Conservation (phyloP, 2,329 filamentous ascomycete species). For the Phoma sp. region DNA sequence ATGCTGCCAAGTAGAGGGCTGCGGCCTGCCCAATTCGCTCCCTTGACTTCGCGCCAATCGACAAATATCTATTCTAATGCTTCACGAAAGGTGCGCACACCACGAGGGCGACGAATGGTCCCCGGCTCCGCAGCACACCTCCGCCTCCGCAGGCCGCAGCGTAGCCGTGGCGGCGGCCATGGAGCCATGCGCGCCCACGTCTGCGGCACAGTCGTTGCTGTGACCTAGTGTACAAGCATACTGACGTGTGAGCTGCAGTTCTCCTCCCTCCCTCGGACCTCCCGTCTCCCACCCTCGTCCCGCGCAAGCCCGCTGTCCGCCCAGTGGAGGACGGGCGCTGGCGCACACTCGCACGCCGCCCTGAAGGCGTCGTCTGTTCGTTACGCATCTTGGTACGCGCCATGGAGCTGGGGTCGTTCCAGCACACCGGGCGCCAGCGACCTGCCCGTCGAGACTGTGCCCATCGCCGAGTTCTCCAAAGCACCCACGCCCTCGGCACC, state of each 20-base stretch:
- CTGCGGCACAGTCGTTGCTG: constrained; percentile 3
- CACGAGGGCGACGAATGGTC: not conserved
- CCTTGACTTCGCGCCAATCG: constrained; percentile 32
- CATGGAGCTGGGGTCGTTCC: constrained; percentile 44
- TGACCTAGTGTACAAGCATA: not conserved
- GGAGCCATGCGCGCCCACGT: constrained; percentile 4
- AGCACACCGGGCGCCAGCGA: constrained; percentile 27
- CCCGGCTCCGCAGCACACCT: not conserved
- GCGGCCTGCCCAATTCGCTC: constrained; percentile 42
- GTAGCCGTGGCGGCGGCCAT: constrained; percentile 1
- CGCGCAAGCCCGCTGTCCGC: constrained; percentile 36
- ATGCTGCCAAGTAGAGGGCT: constrained; percentile 59
- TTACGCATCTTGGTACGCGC: constrained; percentile 45
- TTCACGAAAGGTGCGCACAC: constrained; percentile 44
- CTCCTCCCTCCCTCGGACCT: constrained; percentile 38
- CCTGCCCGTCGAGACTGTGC: constrained; percentile 23
- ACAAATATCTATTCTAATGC: constrained; percentile 27
- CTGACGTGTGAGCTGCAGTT: constrained; percentile 30
- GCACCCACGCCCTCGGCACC: constrained; percentile 11
- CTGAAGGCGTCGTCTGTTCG: constrained; percentile 35
- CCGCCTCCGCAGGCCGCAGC: constrained; percentile 14
- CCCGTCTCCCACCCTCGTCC: constrained; percentile 25
- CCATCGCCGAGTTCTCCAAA: constrained; percentile 31
- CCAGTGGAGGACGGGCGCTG: constrained; percentile 35
- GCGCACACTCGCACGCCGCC: constrained; percentile 22